Evolutionary conservation across 805 yeast species (phyloP).

Genomic region (Candida palmyrensis): DNA sequence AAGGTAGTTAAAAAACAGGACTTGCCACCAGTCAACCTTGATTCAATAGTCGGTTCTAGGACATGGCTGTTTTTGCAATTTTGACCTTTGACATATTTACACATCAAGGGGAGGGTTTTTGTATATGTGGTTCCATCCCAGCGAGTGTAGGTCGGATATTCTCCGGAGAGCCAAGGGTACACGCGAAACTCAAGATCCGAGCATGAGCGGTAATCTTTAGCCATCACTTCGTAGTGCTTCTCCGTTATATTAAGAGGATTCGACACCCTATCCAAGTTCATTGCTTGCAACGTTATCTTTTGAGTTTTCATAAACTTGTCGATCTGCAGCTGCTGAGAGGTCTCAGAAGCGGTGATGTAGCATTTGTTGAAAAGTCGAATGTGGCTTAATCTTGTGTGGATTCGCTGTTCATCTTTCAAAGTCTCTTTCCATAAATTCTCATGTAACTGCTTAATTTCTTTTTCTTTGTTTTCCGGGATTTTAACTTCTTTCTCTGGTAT

Average conservation of each 20-base stretch:
- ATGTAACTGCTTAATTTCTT: slow-evolving; percentile 5
- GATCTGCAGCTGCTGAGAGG: background rate
- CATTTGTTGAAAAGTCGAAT: slow-evolving; percentile 20
- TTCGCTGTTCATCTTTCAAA: slow-evolving; percentile 13
- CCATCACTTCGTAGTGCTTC: background rate
- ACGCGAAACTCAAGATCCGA: slow-evolving; percentile 11
- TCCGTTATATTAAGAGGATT: no score
- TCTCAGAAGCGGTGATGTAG: slow-evolving; percentile 8
- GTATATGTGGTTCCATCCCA: slow-evolving; percentile 3
- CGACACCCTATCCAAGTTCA: slow-evolving; percentile 1
- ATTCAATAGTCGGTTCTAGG: background rate
- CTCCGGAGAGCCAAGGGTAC: slow-evolving; percentile 20
- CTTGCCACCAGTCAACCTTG: background rate
- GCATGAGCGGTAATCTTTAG: background rate
- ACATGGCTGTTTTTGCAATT: slow-evolving; percentile 1
- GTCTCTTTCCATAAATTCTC: slow-evolving; percentile 12
- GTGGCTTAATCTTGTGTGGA: slow-evolving; percentile 21
- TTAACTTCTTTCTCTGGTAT: slow-evolving; percentile 7
- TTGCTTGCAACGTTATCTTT: background rate
- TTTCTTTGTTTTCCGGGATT: background rate
- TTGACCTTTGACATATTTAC: slow-evolving; percentile 3
- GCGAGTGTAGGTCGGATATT: slow-evolving; percentile 13
- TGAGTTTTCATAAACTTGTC: slow-evolving; percentile 6
- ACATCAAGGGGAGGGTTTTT: slow-evolving; percentile 1
- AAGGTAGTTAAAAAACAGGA: slow-evolving; percentile 8